Conservation (phyloP, 805 yeast genomes). For the Zygoascus flipseniorum region DNA sequence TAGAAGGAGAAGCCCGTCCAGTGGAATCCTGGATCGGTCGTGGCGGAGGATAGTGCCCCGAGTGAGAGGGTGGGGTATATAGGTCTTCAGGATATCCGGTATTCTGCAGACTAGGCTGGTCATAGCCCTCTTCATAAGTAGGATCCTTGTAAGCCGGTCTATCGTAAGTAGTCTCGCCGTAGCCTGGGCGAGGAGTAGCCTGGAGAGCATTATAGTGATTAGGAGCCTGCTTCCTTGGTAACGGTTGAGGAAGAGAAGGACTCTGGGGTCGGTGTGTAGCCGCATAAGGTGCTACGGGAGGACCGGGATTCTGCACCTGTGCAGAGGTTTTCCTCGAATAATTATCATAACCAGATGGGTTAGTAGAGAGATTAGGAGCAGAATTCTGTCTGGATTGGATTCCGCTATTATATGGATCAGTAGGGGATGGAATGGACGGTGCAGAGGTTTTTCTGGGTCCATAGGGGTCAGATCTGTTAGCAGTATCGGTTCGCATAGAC, state of each 20-base stretch:
- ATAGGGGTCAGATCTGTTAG: neutral
- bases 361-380: neutral
- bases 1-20: constrained; percentile 9
- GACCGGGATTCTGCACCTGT: constrained; percentile 3
- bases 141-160: neutral
- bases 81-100: neutral
- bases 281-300: constrained; percentile 6
- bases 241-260: neutral
- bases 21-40: constrained; percentile 1
- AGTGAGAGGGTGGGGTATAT: neutral
- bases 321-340: neutral
- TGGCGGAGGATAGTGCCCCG: constrained; percentile 4
- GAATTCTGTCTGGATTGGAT: neutral
- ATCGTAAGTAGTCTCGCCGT: neutral
- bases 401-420: neutral
- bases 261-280: neutral
- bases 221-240: neutral
- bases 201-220: neutral
- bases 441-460: neutral
- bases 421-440: neutral
- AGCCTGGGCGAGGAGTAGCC: neutral
- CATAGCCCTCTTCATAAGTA: neutral
- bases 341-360: neutral
- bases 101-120: neutral
- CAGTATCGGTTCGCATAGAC: neutral